phyloP scores from a whole-genome alignment of 192 early-diverging fungal species.

The Coemansia javaensis region DNA sequence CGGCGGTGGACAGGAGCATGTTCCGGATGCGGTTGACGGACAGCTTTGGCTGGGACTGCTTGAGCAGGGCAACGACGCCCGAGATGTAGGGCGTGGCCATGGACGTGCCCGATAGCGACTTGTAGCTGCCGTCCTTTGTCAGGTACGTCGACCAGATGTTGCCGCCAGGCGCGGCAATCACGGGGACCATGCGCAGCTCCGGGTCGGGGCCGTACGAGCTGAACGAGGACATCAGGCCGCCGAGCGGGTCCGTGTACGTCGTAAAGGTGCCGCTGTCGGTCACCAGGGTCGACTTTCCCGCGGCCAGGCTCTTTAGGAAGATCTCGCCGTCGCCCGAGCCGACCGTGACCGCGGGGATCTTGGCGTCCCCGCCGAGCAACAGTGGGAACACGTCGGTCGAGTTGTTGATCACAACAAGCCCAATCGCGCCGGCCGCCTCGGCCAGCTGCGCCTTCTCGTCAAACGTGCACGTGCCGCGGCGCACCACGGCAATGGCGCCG shows the following conservation, averaged over 20 bases:
- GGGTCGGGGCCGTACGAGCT: conserved; percentile 63
- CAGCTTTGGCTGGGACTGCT: conserved; percentile 41
- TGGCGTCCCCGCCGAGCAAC: too few species aligned
- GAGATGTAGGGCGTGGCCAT: conserved; percentile 74
- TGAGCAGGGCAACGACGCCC: conserved; percentile 60
- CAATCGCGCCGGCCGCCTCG: conserved; percentile 51
- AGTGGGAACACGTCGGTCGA: too few species aligned
- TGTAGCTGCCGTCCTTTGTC: conserved; percentile 26
- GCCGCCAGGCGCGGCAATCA: conserved; percentile 61
- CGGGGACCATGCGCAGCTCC: conserved; percentile 57
- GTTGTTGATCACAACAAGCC: too few species aligned
- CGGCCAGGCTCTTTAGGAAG: conserved; percentile 7
- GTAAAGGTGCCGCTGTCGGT: conserved; percentile 11
- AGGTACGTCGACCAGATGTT: conserved; percentile 63
- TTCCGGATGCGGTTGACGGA: conserved; percentile 1
- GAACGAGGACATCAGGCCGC: conserved; percentile 38
- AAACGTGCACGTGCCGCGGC: conserved; percentile 49
- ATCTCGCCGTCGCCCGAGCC: conserved; percentile 24
- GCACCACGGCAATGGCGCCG: conserved; percentile 12
- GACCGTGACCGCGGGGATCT: conserved; percentile 46
- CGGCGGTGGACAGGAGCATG: background rate
- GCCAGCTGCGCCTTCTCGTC: conserved; percentile 41
- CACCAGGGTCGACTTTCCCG: too few species aligned
- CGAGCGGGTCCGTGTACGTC: conserved; percentile 1
- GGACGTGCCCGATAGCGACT: conserved; percentile 63